phyloP scores from a whole-genome alignment of 331 rosid genomes.

The Erythrophleum ivorense region DNA sequence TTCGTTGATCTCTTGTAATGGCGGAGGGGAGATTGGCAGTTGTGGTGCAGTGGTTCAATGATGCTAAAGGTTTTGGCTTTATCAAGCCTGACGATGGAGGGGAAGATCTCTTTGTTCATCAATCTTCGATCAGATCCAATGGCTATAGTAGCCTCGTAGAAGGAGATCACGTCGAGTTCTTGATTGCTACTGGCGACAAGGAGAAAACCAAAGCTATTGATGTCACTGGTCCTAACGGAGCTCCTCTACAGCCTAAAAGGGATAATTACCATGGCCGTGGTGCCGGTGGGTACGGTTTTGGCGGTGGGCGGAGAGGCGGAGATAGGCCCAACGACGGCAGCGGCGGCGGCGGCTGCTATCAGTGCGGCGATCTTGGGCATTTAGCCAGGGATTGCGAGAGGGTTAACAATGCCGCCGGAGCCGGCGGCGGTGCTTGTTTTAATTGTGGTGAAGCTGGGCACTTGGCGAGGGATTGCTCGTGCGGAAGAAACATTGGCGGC shows the following conservation, averaged over 20 bases:
- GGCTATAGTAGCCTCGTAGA: conserved; percentile 62
- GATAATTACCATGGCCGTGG: conserved; percentile 48
- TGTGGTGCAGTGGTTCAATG: conserved; percentile 69
- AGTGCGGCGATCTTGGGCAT: conserved; percentile 67
- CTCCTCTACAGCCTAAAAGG: conserved; percentile 49
- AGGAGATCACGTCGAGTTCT: conserved; percentile 66
- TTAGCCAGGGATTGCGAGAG: conserved; percentile 62
- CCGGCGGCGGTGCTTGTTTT: conserved; percentile 52
- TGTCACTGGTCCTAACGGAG: conserved; percentile 63
- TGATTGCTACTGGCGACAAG: conserved; percentile 52
- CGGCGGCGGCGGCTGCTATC: conserved; percentile 63
- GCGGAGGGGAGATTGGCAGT: conserved; percentile 69
- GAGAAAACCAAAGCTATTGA: conserved; percentile 71
- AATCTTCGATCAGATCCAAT: conserved; percentile 68
- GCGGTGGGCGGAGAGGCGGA: conserved; percentile 62
- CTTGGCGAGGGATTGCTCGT: conserved; percentile 55
- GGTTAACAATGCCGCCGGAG: background rate
- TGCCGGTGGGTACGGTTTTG: conserved; percentile 41
- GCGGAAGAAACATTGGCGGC: conserved; percentile 35
- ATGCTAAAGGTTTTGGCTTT: conserved; percentile 70
- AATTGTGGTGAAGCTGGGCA: conserved; percentile 55
- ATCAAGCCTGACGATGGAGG: conserved; percentile 66
- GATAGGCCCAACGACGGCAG: conserved; percentile 61
- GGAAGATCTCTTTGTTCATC: conserved; percentile 76
- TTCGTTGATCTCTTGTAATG: conserved; percentile 38